Conservation (phyloP, 2,329 filamentous ascomycete species). For the Drechslera avenae region DNA sequence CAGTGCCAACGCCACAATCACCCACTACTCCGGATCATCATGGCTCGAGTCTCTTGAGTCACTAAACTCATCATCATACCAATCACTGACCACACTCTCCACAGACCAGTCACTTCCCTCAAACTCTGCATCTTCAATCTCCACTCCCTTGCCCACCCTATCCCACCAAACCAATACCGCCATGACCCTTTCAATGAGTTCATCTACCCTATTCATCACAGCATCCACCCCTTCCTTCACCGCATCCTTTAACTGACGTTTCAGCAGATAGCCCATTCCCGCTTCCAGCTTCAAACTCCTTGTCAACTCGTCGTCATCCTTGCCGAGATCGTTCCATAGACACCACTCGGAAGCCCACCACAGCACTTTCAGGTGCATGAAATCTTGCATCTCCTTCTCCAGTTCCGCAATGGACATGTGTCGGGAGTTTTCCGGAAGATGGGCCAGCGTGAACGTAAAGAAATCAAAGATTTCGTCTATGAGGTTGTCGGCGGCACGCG, state of each 20-base stretch:
- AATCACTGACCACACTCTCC: too few species aligned
- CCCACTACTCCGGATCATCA: too few species aligned
- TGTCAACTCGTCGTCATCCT: neutral
- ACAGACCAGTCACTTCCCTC: too few species aligned
- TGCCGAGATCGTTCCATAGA: neutral
- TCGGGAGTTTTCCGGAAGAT: neutral
- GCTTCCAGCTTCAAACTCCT: neutral
- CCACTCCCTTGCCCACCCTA: neutral
- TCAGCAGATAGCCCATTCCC: neutral
- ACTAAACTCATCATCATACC: too few species aligned
- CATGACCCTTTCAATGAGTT: neutral
- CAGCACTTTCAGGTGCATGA: neutral
- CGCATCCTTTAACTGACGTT: neutral
- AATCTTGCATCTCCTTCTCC: neutral
- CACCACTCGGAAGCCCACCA: conserved; percentile 1
- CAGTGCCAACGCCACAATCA: too few species aligned
- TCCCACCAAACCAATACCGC: neutral
- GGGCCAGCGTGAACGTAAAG: neutral
- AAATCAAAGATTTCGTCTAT: neutral
- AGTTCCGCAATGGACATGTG: neutral
- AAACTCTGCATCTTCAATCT: neutral
- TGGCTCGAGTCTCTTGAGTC: too few species aligned
- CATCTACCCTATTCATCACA: neutral
- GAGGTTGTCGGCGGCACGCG: neutral
- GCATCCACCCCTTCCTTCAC: neutral